Evolutionary conservation across 345 rosid genomes (phyloP), one percentile per base, ranked within the genome.

Genomic region (Viola odorata): DNA sequence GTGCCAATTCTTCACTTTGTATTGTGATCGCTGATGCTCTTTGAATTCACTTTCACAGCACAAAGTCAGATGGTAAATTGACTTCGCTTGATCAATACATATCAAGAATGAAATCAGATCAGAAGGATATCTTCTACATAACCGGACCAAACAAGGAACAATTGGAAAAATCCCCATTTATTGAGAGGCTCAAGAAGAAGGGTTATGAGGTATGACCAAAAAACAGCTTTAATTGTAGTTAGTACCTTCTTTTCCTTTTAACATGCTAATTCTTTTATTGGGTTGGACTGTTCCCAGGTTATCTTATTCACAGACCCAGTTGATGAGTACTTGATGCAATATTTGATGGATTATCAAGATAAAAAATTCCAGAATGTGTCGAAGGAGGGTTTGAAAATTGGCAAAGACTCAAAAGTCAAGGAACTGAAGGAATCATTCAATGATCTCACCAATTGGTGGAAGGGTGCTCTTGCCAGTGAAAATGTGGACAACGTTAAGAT

Each of bases 361-460:
- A 86, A 80, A 66, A 85, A 90, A 62, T 94, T 94, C 82, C 99
- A 94, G 73, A 94, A 94, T 71, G 99, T 88, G 48, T 90, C 96
- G 37, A 88, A 90, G 65, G 99, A 90, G 80, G 99, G 96, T 17
- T 69, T 94, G 50, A 90, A 94, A 65, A 80, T 94, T 17, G 95
- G 90, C 53, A 89, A 89, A 71, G 96, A 76, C 73, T 63, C 91
- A 0, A 86, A 83, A 63, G 84, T 56, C 45, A 90, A 90, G 81
- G 99, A 94, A 71, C 76, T 94, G 32, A 88, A 94, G 76, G 97
- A 90, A 55, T 78, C 97, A 15, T 94, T 84, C 78, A 94, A 94
- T 88, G 96, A 82, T 60, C 86, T 94, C 45, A 90, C 99, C 50
- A 83, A 84, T 62, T 94, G 99, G 97, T 90, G 97, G 99, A 94